Evolutionary conservation across 106 monocot genomes (phyloP).

Genomic region (Apostasia shenzhenica): DNA sequence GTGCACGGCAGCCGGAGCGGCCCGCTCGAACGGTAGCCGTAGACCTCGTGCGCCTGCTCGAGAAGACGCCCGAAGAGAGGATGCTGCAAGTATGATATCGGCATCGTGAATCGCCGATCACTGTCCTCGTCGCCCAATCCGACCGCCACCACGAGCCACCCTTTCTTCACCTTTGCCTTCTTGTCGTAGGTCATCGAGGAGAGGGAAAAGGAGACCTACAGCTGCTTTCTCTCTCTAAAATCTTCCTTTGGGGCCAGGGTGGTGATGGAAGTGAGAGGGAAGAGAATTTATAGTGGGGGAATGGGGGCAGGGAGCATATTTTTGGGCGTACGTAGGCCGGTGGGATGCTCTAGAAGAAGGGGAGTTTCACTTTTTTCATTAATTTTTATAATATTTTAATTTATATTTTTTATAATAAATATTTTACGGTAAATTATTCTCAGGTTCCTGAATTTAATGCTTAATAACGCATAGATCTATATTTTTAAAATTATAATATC

Average conservation of each 20-base stretch:
- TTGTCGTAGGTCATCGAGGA: conserved; percentile 2
- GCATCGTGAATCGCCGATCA: conserved; percentile 38
- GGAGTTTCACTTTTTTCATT: neutral
- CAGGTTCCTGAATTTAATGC: no score
- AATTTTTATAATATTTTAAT: no score
- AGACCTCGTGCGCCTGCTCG: conserved; percentile 39
- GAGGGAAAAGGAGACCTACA: no score
- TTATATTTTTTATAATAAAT: no score
- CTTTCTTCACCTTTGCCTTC: conserved; percentile 41
- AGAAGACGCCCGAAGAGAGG: conserved; percentile 41
- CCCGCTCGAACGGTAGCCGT: conserved; percentile 47
- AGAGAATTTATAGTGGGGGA: neutral
- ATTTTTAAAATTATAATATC: no score
- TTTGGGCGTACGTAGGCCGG: neutral
- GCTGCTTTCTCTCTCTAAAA: no score
- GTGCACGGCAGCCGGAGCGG: conserved; percentile 61
- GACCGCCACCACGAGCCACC: conserved; percentile 29
- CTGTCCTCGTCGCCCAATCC: conserved; percentile 18
- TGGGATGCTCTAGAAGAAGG: neutral
- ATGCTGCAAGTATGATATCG: conserved; percentile 59
- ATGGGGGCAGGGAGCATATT: neutral
- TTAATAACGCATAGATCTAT: no score
- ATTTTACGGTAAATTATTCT: no score
- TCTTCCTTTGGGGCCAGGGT: neutral
- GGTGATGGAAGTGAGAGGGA: neutral